Base-by-base conservation (phyloP, 2,329 filamentous ascomycete genomes). In the Alternaria sp. region DNA sequence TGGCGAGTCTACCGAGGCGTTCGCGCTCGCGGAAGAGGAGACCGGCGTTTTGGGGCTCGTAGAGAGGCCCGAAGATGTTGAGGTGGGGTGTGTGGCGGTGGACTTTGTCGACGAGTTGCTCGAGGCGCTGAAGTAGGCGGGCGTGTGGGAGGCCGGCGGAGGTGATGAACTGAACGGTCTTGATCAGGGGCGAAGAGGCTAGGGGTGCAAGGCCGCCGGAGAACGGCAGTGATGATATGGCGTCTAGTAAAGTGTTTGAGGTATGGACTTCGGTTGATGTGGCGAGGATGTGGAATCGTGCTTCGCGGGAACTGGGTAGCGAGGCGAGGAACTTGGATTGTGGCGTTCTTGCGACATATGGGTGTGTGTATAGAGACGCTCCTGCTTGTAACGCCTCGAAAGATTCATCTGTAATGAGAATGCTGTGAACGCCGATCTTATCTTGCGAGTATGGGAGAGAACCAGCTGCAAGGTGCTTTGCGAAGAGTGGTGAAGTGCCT, bases 91-190 rank as follows among this genome's bases (percentile, higher is more conserved):
- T 47, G 12, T 76, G 71, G 15, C 67, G 66, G 49, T 79, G 72
- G 0, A 78, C 69, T 58, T 79, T 79, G 37, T 76, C 75, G 21
- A 79, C 69, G 12, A 79, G 68, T 11, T 65, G 71, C 61, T 79
- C 77, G 6, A 79, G 65, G 28, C 76, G 75, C 57, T 77, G 75
- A n/a, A 79, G 71, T 3, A 79, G 70, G 6, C 74, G 74, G 9
- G 65, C 76, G 1, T 73, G 66, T 0, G 69, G 59, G 2, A 76
- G 66, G 6, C 75, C 73, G 5, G 64, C 75, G 2, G 71, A 72
- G 12, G 75, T 58, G 33, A 78, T 62, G 64, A 78, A 78, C 3
- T 61, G 67, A 3, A 75, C 33, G 2, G 73, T 71, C 8, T 66
- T 57, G 54, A 78, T 70, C 8, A 79, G 41, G 0, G 75, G 67